Conservation (phyloP, 768 basidiomycete species). For the Lentinus brumalis region DNA sequence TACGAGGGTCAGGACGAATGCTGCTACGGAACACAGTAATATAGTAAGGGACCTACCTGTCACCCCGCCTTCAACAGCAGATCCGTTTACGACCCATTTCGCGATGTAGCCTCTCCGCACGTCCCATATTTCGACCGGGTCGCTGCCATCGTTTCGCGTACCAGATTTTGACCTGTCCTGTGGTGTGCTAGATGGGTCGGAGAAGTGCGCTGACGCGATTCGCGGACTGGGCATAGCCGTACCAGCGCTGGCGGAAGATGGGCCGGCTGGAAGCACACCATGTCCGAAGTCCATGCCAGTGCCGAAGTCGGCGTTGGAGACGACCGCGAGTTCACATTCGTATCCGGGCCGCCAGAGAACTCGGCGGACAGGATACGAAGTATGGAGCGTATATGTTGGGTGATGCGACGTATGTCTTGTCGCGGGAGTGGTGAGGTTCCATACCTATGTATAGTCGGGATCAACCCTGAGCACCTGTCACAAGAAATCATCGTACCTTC, state of each 20-base stretch:
- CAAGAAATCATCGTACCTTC: conserved; percentile 48
- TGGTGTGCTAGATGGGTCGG: conserved; percentile 10
- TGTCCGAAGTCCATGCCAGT: conserved; percentile 29
- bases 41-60: conserved; percentile 64
- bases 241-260: conserved; percentile 9
- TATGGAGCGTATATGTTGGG: conserved; percentile 71
- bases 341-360: conserved; percentile 78
- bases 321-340: conserved; percentile 73
- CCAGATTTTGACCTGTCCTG: conserved; percentile 12
- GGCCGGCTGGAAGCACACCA: not conserved
- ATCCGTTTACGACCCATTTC: conserved; percentile 76
- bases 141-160: conserved; percentile 35
- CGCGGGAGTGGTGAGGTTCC: conserved; percentile 62
- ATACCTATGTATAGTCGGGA: conserved; percentile 47
- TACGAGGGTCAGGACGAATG: not conserved
- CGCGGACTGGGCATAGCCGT: conserved; percentile 26
- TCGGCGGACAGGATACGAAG: conserved; percentile 72
- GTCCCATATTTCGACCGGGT: conserved; percentile 85
- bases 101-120: conserved; percentile 78
- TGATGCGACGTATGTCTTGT: conserved; percentile 57
- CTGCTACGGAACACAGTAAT: not conserved
- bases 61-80: conserved; percentile 68
- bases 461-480: too few species aligned
- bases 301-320: conserved; percentile 64
- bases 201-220: conserved; percentile 2